Percentiles rank a stretch among this genome's conserved stretches.
phyloP scores from a whole-genome alignment of 345 rosid species.

The Physaria fendleri region DNA sequence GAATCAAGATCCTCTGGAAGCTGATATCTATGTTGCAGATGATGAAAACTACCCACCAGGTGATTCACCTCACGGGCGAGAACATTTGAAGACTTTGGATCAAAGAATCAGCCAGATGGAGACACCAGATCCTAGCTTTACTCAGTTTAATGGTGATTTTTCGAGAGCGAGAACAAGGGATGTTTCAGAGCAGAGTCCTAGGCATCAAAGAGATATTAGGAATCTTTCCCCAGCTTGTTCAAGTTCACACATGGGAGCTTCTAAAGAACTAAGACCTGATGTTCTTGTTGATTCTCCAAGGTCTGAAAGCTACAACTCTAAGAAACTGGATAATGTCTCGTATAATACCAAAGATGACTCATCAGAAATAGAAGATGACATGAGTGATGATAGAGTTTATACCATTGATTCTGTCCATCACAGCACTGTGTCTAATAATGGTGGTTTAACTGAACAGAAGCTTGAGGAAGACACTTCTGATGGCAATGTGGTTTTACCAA shows the following conservation, averaged over 20 bases:
- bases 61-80: conserved; percentile 52
- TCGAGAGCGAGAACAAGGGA: conserved; percentile 38
- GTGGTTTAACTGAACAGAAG: conserved; percentile 12
- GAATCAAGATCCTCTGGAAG: conserved; percentile 44
- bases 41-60: conserved; percentile 71
- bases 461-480: neutral
- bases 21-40: conserved; percentile 50
- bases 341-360: conserved; percentile 44
- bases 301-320: conserved; percentile 33
- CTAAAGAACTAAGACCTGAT: conserved; percentile 44
- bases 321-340: conserved; percentile 46
- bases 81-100: conserved; percentile 65
- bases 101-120: conserved; percentile 67
- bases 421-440: conserved; percentile 4
- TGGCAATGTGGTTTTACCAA: neutral
- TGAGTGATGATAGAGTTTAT: conserved; percentile 71
- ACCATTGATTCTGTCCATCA: conserved; percentile 70
- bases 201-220: conserved; percentile 45
- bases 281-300: conserved; percentile 49
- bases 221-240: conserved; percentile 50
- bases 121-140: conserved; percentile 42
- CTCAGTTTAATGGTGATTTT: conserved; percentile 45
- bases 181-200: conserved; percentile 68
- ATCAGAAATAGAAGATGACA: conserved; percentile 67
- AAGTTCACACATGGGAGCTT: conserved; percentile 37